Percentiles rank a stretch among this genome's conserved stretches.
These are phyloP conservation scores for Sphaceloma murrayae DNA, from an alignment of 2,329 filamentous ascomycete species.

Conservation along the genomic window DNA sequence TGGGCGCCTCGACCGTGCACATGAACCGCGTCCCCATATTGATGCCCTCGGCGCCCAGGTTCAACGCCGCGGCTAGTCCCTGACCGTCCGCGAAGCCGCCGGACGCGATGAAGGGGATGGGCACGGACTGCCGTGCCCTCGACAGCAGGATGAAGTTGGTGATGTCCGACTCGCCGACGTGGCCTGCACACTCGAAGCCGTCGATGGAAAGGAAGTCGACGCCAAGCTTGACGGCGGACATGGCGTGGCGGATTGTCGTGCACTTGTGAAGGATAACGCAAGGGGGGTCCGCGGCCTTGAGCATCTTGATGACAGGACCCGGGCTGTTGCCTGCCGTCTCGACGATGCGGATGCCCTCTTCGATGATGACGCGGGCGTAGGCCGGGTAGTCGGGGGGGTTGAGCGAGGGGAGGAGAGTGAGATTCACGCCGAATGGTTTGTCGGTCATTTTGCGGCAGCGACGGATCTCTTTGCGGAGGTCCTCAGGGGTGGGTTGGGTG, in stretches of 20 bases:
- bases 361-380: constrained; percentile 85
- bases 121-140: constrained; percentile 72
- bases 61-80: constrained; percentile 81
- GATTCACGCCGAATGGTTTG: constrained; percentile 82
- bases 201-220: constrained; percentile 97
- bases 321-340: constrained; percentile 89
- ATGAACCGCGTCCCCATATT: constrained; percentile 99
- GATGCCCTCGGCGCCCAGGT: constrained; percentile 82
- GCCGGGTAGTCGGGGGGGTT: constrained; percentile 85
- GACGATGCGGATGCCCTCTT: constrained; percentile 83
- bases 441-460: constrained; percentile 71
- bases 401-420: constrained; percentile 83
- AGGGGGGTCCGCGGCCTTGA: constrained; percentile 61
- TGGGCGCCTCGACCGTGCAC: constrained; percentile 86
- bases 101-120: constrained; percentile 86
- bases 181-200: constrained; percentile 91
- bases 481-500: constrained; percentile 85
- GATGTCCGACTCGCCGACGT: constrained; percentile 79
- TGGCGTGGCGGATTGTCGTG: constrained; percentile 88
- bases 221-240: constrained; percentile 83
- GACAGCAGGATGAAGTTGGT: constrained; percentile 84
- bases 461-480: constrained; percentile 86
- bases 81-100: constrained; percentile 93
- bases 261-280: constrained; percentile 90
- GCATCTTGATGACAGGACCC: constrained; percentile 76